Evolutionary conservation across 1,284 basidiomycete species (phyloP).

Genomic region (Ganoderma meredithae): DNA sequence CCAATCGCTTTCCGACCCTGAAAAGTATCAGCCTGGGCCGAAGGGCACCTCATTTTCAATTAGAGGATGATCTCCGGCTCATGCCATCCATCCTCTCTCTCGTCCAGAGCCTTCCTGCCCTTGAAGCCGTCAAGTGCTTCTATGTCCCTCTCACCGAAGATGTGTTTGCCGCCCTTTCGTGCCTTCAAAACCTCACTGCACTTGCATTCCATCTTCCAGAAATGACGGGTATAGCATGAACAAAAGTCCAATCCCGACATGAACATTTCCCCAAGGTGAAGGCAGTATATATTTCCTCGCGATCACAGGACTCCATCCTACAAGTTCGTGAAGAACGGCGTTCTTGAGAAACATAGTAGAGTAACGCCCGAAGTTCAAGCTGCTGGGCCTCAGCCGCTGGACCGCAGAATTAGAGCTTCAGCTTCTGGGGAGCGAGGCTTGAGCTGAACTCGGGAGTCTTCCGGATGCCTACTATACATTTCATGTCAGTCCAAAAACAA

Average conservation of each 20-base stretch:
- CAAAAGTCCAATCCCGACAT: neutral
- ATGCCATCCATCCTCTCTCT: neutral
- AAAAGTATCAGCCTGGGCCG: neutral
- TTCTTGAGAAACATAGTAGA: no score
- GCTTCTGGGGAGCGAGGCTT: neutral
- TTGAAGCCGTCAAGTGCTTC: neutral
- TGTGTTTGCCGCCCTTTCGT: neutral
- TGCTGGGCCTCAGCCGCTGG: neutral
- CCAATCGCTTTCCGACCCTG: neutral
- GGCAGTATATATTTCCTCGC: neutral
- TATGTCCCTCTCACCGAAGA: neutral
- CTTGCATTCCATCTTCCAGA: neutral
- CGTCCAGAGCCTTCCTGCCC: neutral
- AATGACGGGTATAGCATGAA: neutral
- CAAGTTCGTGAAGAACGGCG: no score
- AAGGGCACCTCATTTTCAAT: no score
- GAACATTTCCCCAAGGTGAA: neutral
- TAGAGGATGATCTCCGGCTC: neutral
- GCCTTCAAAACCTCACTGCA: neutral
- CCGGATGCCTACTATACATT: neutral
- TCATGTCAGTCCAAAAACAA: neutral
- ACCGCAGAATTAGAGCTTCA: neutral
- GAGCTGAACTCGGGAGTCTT: neutral
- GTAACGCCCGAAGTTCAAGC: neutral
- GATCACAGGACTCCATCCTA: neutral